These are phyloP conservation scores for Diaporthe amygdali DNA, from an alignment of 2,329 filamentous ascomycete genomes.

Conservation along the genomic window DNA sequence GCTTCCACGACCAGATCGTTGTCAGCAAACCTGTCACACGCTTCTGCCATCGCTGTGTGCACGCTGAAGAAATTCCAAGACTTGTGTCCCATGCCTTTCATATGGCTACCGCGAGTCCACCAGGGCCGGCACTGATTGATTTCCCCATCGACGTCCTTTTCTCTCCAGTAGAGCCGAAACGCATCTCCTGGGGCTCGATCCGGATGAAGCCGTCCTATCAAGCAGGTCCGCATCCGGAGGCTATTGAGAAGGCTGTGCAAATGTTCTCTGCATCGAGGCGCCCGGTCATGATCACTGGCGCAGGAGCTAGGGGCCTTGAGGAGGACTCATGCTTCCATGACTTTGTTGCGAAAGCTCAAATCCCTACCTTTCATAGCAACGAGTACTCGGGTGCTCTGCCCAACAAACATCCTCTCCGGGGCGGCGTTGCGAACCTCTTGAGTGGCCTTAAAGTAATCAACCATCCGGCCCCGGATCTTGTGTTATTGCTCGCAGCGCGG, in stretches of 20 bases:
- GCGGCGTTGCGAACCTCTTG: background rate
- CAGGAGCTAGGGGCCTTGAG: background rate
- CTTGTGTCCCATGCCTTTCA: slow-evolving; percentile 48
- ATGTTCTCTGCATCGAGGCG: background rate
- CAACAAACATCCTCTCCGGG: background rate
- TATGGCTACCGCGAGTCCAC: slow-evolving; percentile 43
- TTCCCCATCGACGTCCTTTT: slow-evolving; percentile 46
- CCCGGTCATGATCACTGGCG: slow-evolving; percentile 11
- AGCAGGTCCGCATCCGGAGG: slow-evolving; percentile 40
- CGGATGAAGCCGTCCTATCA: slow-evolving; percentile 36
- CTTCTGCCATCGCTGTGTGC: slow-evolving; percentile 49
- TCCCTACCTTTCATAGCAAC: slow-evolving; percentile 2
- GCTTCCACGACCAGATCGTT: slow-evolving; percentile 51
- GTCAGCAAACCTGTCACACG: slow-evolving; percentile 48
- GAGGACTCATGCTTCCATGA: background rate
- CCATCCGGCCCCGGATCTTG: background rate
- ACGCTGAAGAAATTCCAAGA: slow-evolving; percentile 48
- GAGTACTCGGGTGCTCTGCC: slow-evolving; percentile 7
- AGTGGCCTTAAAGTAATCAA: background rate
- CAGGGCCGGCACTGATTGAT: slow-evolving; percentile 44
- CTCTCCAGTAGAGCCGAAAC: slow-evolving; percentile 39
- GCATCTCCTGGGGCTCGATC: slow-evolving; percentile 47
- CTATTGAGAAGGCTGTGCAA: slow-evolving; percentile 36
- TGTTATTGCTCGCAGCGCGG: slow-evolving; percentile 1
- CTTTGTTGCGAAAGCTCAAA: background rate